Base-by-base conservation (phyloP, 768 basidiomycete species). In the Boletus rubropictus region DNA sequence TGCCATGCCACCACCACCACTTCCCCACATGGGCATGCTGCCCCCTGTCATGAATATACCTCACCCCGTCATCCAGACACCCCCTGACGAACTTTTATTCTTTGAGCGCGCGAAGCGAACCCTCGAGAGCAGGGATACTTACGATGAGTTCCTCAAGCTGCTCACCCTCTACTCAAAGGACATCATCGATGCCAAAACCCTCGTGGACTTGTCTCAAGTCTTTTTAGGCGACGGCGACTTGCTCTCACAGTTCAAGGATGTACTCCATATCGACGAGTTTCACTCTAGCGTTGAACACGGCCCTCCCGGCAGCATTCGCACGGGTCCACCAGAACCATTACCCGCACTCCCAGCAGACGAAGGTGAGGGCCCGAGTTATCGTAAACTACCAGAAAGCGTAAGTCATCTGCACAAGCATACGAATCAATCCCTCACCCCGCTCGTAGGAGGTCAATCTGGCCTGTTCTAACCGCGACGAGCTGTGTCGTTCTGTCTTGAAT, bases 401-500 rank as follows among this genome's bases (percentile, higher is more conserved):
- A 72, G 92, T 80, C 32, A 4, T 17, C 33, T 42, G 33, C 28
- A 46, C 20, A 46, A 37, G 6, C 27, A 27, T 24, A 9, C 25
- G 33, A 40, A 3, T 8, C 10, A 9, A 7, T 46, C 27, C 41
- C 46, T 45, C 17, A 58, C 34, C 15, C 24, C 49, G 29, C 36
- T 51, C 42, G 53, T 59, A 96, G 93, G 95, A 98, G 71, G 80
- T 86, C 53, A 77, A 80, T 33, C 69, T 97, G 17, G 88, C 91
- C 22, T 98, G 96, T 64, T 96, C 96, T 3, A 94, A 89, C 10
- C 84, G 96, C 24, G 94, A 97, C 58, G 82, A 91, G 52, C 84
- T 97, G 46, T 94, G 89, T 62, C 89, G 93, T 63, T 92, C 91
- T 24, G 93, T 99, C 24, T 78, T 99, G 38, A 99, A 99, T 62